phyloP scores from a whole-genome alignment of 2,329 filamentous ascomycete genomes.

The Alternaria sp. region DNA sequence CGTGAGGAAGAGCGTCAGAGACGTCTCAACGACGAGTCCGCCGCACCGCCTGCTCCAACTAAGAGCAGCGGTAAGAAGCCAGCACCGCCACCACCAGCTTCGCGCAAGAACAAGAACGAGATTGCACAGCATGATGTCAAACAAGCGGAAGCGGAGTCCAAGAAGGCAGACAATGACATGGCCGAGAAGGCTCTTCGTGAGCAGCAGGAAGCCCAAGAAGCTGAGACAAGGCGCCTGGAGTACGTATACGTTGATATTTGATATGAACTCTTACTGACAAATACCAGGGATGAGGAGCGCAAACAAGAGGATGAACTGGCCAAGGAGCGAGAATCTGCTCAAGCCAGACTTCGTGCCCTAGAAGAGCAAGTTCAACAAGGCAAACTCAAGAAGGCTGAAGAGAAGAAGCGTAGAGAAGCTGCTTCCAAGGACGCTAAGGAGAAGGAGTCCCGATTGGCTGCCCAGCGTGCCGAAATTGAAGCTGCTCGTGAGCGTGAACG shows the following conservation, averaged over 20 bases:
- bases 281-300: constrained; percentile 72
- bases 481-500: constrained; percentile 88
- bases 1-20: constrained; percentile 87
- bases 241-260: constrained; percentile 62
- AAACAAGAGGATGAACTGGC: constrained; percentile 82
- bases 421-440: constrained; percentile 86
- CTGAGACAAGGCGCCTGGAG: constrained; percentile 79
- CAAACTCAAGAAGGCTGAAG: constrained; percentile 95
- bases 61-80: constrained; percentile 60
- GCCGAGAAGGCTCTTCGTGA: constrained; percentile 66
- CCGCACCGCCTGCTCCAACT: constrained; percentile 64
- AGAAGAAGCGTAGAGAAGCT: constrained; percentile 90
- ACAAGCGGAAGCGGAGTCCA: constrained; percentile 63
- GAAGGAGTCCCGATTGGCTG: constrained; percentile 83
- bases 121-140: constrained; percentile 65
- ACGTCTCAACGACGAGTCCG: constrained; percentile 79
- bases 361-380: constrained; percentile 94
- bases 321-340: constrained; percentile 80
- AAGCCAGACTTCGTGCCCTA: constrained; percentile 83
- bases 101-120: constrained; percentile 72
- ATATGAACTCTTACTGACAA: constrained; percentile 31
- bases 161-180: constrained; percentile 65
- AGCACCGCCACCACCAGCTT: constrained; percentile 74
- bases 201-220: constrained; percentile 79
- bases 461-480: constrained; percentile 89